Conservation (phyloP, 768 basidiomycete species). For the Zangia roseola region DNA sequence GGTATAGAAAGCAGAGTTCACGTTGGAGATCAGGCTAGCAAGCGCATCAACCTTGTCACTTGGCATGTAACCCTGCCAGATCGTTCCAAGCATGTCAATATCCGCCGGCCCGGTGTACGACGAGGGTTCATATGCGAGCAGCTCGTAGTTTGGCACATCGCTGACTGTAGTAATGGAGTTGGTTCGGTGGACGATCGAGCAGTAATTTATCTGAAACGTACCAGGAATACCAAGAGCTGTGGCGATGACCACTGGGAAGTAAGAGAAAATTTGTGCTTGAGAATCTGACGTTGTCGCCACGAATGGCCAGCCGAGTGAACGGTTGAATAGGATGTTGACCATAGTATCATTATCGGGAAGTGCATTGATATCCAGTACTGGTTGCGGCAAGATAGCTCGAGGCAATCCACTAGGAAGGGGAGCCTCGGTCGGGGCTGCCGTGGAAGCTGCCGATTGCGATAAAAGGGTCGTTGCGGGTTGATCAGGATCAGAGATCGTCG, state of each 20-base stretch:
- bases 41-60: constrained; percentile 52
- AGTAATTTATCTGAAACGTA: constrained; percentile 26
- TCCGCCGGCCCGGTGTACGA: constrained; percentile 52
- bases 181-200: constrained; percentile 20
- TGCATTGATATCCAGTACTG: constrained; percentile 22
- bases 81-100: constrained; percentile 54
- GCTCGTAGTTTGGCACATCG: constrained; percentile 49
- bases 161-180: constrained; percentile 30
- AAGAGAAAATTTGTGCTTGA: constrained; percentile 76
- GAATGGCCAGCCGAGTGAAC: constrained; percentile 63
- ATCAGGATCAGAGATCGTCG: constrained; percentile 40
- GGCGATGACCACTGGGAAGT: constrained; percentile 53
- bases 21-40: constrained; percentile 59
- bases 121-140: constrained; percentile 68
- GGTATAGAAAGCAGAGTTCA: constrained; percentile 64
- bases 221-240: constrained; percentile 43
- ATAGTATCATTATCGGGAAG: constrained; percentile 41
- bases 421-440: constrained; percentile 25
- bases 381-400: constrained; percentile 52
- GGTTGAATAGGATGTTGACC: constrained; percentile 66
- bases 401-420: constrained; percentile 62
- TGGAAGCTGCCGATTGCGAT: constrained; percentile 18
- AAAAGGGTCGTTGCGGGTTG: constrained; percentile 30
- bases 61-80: constrained; percentile 74
- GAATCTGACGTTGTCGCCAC: constrained; percentile 58